Evolutionary conservation across 306 rosid genomes (phyloP).

Genomic region (Acmispon strigosus): DNA sequence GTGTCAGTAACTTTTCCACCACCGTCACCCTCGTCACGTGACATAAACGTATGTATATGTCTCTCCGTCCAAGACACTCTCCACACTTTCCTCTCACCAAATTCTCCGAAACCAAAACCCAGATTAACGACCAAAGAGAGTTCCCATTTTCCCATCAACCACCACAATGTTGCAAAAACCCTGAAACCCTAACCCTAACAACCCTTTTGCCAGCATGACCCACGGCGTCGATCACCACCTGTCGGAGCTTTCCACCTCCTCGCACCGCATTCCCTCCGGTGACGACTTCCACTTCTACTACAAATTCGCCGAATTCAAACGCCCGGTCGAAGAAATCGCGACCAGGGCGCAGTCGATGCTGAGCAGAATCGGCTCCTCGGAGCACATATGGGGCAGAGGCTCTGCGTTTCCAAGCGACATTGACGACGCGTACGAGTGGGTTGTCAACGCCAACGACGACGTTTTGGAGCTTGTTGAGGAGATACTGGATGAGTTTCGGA

Average conservation of each 20-base stretch:
- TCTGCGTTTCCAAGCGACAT: constrained; percentile 50
- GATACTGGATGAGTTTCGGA: constrained; percentile 55
- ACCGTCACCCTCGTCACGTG: not conserved
- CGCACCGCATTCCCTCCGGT: constrained; percentile 50
- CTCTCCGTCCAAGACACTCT: too few species aligned
- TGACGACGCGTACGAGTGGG: constrained; percentile 84
- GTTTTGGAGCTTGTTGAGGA: constrained; percentile 54
- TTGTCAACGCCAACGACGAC: constrained; percentile 71
- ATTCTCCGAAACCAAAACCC: not conserved
- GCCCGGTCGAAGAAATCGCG: constrained; percentile 43
- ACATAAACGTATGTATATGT: not conserved
- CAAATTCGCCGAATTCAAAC: constrained; percentile 62
- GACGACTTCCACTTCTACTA: constrained; percentile 60
- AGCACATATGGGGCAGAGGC: constrained; percentile 47
- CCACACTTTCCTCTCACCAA: not conserved
- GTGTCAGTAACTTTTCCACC: not conserved
- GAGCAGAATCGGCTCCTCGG: constrained; percentile 40
- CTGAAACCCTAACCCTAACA: constrained; percentile 37
- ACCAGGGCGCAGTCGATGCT: constrained; percentile 55
- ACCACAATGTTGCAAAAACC: not conserved
- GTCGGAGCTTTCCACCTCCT: constrained; percentile 42
- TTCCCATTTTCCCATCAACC: not conserved
- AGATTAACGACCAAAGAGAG: not conserved
- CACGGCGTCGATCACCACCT: constrained; percentile 25
- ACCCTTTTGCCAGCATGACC: not conserved